Conservation (phyloP, 441 rosid species). For the Jatropha podagrica region DNA sequence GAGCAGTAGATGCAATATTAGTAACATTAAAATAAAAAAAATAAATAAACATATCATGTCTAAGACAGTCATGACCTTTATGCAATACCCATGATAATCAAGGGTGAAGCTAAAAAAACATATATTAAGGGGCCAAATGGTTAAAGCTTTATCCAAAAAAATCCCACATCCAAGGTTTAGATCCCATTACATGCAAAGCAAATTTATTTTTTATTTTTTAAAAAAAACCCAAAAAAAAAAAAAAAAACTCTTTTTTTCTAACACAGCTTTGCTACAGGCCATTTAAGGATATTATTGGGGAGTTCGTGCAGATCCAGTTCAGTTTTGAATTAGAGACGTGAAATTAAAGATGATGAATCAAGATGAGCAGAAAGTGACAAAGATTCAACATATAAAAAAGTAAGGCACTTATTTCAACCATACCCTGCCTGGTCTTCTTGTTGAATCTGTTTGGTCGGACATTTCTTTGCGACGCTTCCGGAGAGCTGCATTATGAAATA, state of each 20-base stretch:
- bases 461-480: constrained; percentile 93
- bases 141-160: too few relatives aligned
- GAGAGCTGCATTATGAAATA: constrained; percentile 85
- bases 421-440: constrained; percentile 61
- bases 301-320: too few relatives aligned
- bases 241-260: too few relatives aligned
- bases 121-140: too few relatives aligned
- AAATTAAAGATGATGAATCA: not conserved
- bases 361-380: not conserved
- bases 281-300: too few relatives aligned
- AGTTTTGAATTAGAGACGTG: too few relatives aligned
- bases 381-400: constrained; percentile 5
- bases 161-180: too few relatives aligned
- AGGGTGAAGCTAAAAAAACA: too few relatives aligned
- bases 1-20: not conserved
- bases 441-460: constrained; percentile 72
- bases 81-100: not conserved
- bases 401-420: constrained; percentile 15
- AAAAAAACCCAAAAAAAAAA: too few relatives aligned
- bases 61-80: not conserved
- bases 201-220: too few relatives aligned
- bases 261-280: too few relatives aligned
- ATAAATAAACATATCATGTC: not conserved
- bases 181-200: too few relatives aligned
- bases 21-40: not conserved